phyloP scores from a whole-genome alignment of 2,329 filamentous ascomycete genomes.

The Cytospora piceicola region DNA sequence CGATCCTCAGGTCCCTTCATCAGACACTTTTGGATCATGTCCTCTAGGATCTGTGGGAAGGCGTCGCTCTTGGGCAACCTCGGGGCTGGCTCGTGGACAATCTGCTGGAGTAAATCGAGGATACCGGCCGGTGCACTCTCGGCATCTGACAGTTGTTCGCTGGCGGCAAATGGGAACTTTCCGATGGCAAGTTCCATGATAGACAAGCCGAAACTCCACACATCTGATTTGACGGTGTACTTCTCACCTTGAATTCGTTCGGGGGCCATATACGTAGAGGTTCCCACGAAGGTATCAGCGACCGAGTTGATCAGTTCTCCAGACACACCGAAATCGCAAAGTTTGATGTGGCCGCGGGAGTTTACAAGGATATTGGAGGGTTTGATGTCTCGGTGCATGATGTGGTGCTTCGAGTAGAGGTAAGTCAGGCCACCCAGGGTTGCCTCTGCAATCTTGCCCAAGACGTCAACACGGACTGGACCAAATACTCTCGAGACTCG shows the following conservation, averaged over 20 bases:
- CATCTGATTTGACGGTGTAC: conserved; percentile 97
- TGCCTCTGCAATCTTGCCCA: conserved; percentile 97
- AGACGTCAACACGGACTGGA: conserved; percentile 90
- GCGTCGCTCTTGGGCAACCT: conserved; percentile 95
- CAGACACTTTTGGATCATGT: conserved; percentile 96
- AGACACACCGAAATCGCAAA: conserved; percentile 98
- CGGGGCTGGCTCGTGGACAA: conserved; percentile 93
- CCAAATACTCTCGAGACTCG: conserved; percentile 93
- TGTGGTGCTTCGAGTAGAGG: conserved; percentile 91
- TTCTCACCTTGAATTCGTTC: conserved; percentile 96
- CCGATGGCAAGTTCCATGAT: conserved; percentile 98
- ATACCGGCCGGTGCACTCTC: conserved; percentile 91
- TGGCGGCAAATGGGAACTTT: conserved; percentile 89
- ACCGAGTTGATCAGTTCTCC: conserved; percentile 97
- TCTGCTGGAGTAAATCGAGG: conserved; percentile 92
- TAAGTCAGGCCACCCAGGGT: conserved; percentile 93
- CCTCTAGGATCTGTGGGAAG: conserved; percentile 91
- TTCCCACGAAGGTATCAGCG: conserved; percentile 96
- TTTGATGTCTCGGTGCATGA: conserved; percentile 99
- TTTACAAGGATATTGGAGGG: conserved; percentile 97
- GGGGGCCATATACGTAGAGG: conserved; percentile 98
- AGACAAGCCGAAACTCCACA: conserved; percentile 95
- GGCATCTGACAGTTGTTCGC: conserved; percentile 69
- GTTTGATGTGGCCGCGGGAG: conserved; percentile 90
- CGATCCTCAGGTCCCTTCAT: conserved; percentile 86